Percentiles rank a stretch among this genome's conserved stretches.
Conservation (phyloP, 805 yeast species). For the Grigorovia jiainica region DNA sequence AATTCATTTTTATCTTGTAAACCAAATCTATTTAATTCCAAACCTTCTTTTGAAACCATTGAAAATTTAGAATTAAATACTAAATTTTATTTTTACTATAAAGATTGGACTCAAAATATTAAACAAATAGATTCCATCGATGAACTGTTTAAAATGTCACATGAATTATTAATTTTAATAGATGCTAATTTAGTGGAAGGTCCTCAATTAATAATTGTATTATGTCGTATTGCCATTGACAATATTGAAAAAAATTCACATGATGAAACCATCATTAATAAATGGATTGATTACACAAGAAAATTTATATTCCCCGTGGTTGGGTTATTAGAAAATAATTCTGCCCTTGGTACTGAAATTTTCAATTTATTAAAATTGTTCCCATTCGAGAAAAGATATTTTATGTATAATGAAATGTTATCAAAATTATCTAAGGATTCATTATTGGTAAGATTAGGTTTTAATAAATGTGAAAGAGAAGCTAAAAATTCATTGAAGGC, state of each 20-base stretch:
- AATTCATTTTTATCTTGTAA: conserved; percentile 13
- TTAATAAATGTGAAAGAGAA: conserved; percentile 61
- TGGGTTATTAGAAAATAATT: conserved; percentile 43
- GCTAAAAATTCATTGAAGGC: conserved; percentile 74
- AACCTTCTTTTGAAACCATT: conserved; percentile 11
- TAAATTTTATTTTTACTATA: conserved; percentile 34
- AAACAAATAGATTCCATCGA: conserved; percentile 32
- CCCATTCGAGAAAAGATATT: conserved; percentile 56
- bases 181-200: conserved; percentile 47
- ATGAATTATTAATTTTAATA: conserved; percentile 40
- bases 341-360: conserved; percentile 52
- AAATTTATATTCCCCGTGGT: conserved; percentile 59
- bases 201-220: conserved; percentile 40
- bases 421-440: conserved; percentile 47
- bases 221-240: conserved; percentile 49
- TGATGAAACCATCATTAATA: conserved; percentile 9
- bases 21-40: conserved; percentile 11
- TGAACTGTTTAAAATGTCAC: conserved; percentile 39
- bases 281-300: conserved; percentile 57
- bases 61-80: conserved; percentile 8
- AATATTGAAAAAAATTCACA: conserved; percentile 25
- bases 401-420: conserved; percentile 71
- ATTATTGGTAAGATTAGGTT: conserved; percentile 47
- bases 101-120: conserved; percentile 39
- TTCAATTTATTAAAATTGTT: conserved; percentile 44